Conservation (phyloP, 2,329 filamentous ascomycete species). For the Reticulascus tulasneorum region DNA sequence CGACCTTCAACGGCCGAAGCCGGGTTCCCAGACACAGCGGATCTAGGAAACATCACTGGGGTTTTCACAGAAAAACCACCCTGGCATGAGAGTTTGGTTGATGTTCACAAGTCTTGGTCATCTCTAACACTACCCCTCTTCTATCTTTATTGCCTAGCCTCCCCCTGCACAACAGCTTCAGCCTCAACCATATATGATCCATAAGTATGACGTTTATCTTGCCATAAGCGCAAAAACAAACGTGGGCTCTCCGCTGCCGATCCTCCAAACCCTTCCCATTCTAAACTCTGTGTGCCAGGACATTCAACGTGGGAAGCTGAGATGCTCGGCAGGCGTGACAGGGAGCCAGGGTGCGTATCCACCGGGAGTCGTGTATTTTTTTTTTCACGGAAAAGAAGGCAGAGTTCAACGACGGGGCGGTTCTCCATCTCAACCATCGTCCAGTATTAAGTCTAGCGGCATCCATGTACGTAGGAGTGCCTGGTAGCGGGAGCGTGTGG, state of each 20-base stretch:
- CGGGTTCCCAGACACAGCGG: too few relatives aligned
- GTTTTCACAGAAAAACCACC: too few relatives aligned
- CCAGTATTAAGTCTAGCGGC: slow-evolving; percentile 41
- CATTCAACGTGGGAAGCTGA: too few relatives aligned
- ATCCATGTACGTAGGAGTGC: slow-evolving; percentile 33
- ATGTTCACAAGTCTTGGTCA: too few relatives aligned
- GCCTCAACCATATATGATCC: slow-evolving; percentile 2
- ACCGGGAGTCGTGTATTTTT: slow-evolving; percentile 10
- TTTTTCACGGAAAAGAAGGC: slow-evolving; percentile 18
- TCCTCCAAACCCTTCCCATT: slow-evolving; percentile 1
- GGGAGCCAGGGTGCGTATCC: too few relatives aligned
- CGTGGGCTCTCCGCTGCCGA: slow-evolving; percentile 5
- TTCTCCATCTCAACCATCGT: slow-evolving; percentile 16
- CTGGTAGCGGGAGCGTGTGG: slow-evolving; percentile 12
- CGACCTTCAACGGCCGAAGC: too few relatives aligned
- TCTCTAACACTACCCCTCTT: slow-evolving; percentile 10
- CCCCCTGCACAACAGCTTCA: slow-evolving; percentile 4
- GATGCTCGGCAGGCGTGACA: too few relatives aligned
- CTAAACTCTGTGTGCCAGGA: too few relatives aligned
- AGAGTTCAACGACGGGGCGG: slow-evolving; percentile 19
- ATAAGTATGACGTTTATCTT: not conserved
- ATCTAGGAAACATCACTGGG: too few relatives aligned
- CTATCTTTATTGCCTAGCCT: slow-evolving; percentile 10
- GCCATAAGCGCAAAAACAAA: slow-evolving; percentile 6
- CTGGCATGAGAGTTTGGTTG: too few relatives aligned